Base-by-base conservation (phyloP, 116 monocot species). In the Thalassia testudinum region DNA sequence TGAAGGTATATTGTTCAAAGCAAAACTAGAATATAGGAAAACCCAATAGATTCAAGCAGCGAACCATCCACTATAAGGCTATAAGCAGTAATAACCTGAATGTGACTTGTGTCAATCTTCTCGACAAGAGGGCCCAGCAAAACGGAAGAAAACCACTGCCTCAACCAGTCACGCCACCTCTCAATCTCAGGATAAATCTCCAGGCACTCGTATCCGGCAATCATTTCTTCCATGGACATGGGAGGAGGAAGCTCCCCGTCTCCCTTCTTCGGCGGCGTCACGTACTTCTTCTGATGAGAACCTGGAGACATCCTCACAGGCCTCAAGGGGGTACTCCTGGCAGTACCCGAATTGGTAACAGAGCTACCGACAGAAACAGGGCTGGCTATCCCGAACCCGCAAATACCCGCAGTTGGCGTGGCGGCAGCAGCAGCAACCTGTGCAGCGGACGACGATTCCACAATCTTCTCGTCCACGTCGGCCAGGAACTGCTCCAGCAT, bases 111-210 rank as follows among this genome's bases (percentile, higher is more conserved):
- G 25, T 76, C 78, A 38, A 95, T 87, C 65, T 95, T 95, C 15
- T 87, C 76, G 49, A 78, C 52, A 47, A 95, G 78, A 14, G 87
- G 95, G 20, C 78, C 76, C 12, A 95, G 42, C 52, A 95, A 28
- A 66, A 74, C 57, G 3, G 81, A 80, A 69, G 95, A 87, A 37
- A 84, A 88, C 95, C 88, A 95, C 65, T 95, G 95, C 58, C 95
- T 78, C 47, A 95, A 71, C 40, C 60, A 52, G 47, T 95, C 95
- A 44, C 81, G 64, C 88, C 87, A 87, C 60, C 60, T 59, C 66
- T 81, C 80, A 55, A 95, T 84, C 34, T 81, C 71, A 44, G 87
- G 88, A 59, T 81, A 84, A 22, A 95, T 63, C 15, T 84, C 95
- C 60, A 87, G 70, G 43, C 17, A 67, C 53, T 81, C 70, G 51